Evolutionary conservation across 148 eudicot species (phyloP).

Genomic region (Spergularia bocconei): DNA sequence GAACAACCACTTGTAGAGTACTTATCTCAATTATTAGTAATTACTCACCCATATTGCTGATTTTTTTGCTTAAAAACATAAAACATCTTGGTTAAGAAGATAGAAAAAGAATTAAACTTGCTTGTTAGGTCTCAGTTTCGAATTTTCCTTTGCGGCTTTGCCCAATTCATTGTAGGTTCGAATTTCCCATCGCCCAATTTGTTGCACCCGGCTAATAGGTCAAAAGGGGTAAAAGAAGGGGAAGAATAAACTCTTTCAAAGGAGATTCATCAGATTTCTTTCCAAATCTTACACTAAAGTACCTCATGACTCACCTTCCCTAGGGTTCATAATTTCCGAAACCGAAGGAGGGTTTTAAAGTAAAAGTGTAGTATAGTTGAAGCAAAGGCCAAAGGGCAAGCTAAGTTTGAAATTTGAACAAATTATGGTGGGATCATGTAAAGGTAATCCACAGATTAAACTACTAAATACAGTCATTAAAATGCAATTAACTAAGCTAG

Average conservation of each 20-base stretch:
- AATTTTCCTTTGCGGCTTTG: too few relatives aligned
- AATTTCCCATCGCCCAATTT: too few relatives aligned
- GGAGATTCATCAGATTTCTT: background rate
- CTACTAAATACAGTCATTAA: constrained; percentile 1
- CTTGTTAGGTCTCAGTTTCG: too few relatives aligned
- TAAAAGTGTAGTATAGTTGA: background rate
- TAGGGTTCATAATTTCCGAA: constrained; percentile 19
- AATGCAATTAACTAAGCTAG: constrained; percentile 16
- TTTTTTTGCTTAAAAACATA: background rate
- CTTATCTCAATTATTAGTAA: background rate
- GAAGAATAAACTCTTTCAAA: background rate
- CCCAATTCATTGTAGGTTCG: too few relatives aligned
- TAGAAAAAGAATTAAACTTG: too few relatives aligned
- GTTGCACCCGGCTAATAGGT: too few relatives aligned
- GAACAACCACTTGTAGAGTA: constrained; percentile 1
- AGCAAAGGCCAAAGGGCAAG: constrained; percentile 1
- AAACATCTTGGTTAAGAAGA: background rate
- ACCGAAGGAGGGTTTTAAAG: constrained; percentile 14
- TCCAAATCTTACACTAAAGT: background rate
- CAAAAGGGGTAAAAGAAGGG: background rate
- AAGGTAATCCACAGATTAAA: constrained; percentile 16
- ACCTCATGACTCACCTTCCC: background rate
- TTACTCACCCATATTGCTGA: too few relatives aligned
- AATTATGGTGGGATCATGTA: constrained; percentile 37
- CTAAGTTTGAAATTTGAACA: constrained; percentile 31